Evolutionary conservation across 2,329 filamentous ascomycete species (phyloP).

Genomic region (Fusarium zealandicum): DNA sequence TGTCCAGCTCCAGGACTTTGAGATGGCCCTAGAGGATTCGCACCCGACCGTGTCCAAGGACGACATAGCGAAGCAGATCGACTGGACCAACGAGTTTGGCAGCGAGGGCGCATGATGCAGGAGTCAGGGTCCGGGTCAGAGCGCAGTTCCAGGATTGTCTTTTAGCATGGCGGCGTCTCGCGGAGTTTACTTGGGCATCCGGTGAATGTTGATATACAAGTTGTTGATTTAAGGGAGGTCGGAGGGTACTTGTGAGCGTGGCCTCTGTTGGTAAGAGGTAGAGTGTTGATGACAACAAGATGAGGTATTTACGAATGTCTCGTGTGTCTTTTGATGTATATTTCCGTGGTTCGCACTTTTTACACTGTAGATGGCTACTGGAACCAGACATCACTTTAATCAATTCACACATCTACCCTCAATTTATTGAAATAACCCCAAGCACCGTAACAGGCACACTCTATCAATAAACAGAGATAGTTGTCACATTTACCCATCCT

Average conservation of each 20-base stretch:
- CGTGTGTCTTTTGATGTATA: not conserved
- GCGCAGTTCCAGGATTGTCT: constrained; percentile 36
- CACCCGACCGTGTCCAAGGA: constrained; percentile 89
- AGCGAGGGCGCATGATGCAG: constrained; percentile 73
- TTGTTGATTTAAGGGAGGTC: constrained; percentile 14
- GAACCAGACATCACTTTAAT: no score
- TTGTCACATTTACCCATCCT: no score
- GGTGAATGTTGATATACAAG: constrained; percentile 20
- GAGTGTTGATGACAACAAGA: constrained; percentile 6
- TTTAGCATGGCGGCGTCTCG: constrained; percentile 38
- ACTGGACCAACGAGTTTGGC: constrained; percentile 97
- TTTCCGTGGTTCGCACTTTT: no score
- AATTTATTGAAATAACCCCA: not conserved
- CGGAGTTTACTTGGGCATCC: constrained; percentile 36
- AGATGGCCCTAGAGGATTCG: constrained; percentile 87
- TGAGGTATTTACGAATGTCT: not conserved
- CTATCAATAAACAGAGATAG: no score
- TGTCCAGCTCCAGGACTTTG: constrained; percentile 88
- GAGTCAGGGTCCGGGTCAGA: constrained; percentile 6
- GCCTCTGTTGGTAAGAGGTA: not conserved
- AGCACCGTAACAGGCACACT: no score
- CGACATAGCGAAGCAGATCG: constrained; percentile 82
- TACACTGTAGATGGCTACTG: no score
- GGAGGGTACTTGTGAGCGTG: constrained; percentile 4
- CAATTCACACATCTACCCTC: not conserved